Evolutionary conservation across 257 asterid genomes (phyloP), one percentile per base, ranked within the genome.

Genomic region (Primulina tabacum): DNA sequence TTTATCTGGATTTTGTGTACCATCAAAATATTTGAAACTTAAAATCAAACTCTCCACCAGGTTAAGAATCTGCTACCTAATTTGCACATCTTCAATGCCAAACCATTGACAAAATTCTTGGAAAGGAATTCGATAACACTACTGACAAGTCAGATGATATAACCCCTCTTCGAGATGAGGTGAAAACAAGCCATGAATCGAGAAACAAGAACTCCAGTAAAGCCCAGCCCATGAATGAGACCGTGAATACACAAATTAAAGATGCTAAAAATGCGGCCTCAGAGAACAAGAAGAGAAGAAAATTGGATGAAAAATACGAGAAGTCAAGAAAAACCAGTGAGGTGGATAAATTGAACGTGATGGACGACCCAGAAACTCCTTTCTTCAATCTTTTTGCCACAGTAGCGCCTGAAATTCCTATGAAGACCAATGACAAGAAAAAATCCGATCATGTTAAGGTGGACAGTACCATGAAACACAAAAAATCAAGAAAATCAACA

Each of bases 361-460:
- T 85, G 32, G 96, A 90, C 79, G 82, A 79, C 77, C 72, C 81
- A 80, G 96, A 92, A 68, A 76, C 80, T 68, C 84, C 97, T 64
- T 88, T 88, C 33, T 33, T 29, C 16, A 87, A 88, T 73, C 85
- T 88, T 73, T 79, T 88, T 72, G 69, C 60, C 11, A 59, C 69
- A 3, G 78, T 67, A 57, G 35, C 76, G 20, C 38, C 73, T 30
- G 82, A 67, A 55, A 61, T 47, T 60, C 69, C 69, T 33, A 8
- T n/a, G 1, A 57, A 67, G 32, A 38, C 29, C 32, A 73, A 60
- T 32, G 75, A 32, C 47, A 74, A 55, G 74, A 73, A 28, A 28
- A 28, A 67, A 32, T 37, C 28, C 12, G 76, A 80, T 55, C 71
- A 30, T 10, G 47, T 38, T 8, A 38, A 43, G 53, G 53, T 12